Evolutionary conservation across 2,329 filamentous ascomycete species (phyloP).

Genomic region (Fusarium sp.): DNA sequence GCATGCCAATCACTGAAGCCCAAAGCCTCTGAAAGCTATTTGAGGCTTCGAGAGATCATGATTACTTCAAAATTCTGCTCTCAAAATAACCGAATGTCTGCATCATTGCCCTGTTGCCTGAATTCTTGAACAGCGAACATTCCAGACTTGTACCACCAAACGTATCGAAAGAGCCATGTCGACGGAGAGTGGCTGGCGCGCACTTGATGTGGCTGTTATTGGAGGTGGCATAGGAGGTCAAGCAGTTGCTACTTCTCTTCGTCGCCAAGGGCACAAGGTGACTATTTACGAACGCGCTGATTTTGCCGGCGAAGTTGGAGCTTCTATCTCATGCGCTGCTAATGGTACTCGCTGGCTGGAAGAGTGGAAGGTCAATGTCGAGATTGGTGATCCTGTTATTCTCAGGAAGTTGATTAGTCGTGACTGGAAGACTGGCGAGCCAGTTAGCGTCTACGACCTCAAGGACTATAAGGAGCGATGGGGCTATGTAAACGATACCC

Average conservation of each 20-base stretch:
- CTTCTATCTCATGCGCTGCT: constrained; percentile 4
- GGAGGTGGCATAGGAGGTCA: not conserved
- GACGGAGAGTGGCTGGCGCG: not conserved
- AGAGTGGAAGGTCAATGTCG: constrained; percentile 2
- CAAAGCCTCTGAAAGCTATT: not conserved
- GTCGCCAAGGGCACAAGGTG: constrained; percentile 1
- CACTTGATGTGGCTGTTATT: constrained; percentile 6
- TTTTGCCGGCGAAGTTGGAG: constrained; percentile 3
- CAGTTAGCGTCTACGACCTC: not conserved
- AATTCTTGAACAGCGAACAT: accelerated
- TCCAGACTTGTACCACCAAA: not conserved
- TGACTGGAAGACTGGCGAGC: constrained; percentile 5
- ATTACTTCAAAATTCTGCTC: accelerated
- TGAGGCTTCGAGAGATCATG: not conserved
- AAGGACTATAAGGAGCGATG: constrained; percentile 6
- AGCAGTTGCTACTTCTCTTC: not conserved
- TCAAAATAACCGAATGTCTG: accelerated
- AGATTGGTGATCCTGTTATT: not conserved
- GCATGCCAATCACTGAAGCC: accelerated
- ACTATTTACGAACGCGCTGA: constrained; percentile 5
- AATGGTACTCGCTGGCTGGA: constrained; percentile 9
- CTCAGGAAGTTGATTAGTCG: not conserved
- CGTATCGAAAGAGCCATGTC: not conserved
- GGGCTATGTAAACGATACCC: not conserved
- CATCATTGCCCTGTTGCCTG: not conserved